A percentile compares a stretch with the other conserved stretches of the same genome.
These are phyloP conservation scores for Pseudogymnoascus sp. DNA, from an alignment of 2,329 filamentous ascomycete genomes.

Conservation along the genomic window DNA sequence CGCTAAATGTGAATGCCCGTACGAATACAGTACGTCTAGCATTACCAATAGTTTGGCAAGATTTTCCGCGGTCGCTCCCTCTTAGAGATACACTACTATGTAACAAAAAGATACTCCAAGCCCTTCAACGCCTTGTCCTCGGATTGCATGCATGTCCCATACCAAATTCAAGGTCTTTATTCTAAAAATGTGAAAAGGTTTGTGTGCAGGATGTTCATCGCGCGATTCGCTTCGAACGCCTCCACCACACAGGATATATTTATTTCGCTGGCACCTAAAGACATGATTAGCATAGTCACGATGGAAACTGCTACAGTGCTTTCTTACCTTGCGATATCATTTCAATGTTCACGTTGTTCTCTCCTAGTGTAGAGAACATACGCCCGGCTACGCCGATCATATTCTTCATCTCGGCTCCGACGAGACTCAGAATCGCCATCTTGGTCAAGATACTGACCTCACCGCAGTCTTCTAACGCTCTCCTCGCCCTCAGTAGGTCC, in stretches of 20 bases:
- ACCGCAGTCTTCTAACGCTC: constrained; percentile 70
- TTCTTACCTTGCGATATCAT: constrained; percentile 94
- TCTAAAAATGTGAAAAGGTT: constrained; percentile 95
- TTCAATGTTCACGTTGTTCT: constrained; percentile 93
- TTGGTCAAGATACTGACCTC: constrained; percentile 82
- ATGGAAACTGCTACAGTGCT: not conserved
- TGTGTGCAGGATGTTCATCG: constrained; percentile 93
- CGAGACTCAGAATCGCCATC: constrained; percentile 93
- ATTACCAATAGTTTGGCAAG: not conserved
- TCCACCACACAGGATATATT: constrained; percentile 98
- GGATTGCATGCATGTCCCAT: not conserved
- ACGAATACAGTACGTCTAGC: constrained; percentile 7
- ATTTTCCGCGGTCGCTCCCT: not conserved
- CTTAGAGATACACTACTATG: constrained; percentile 7
- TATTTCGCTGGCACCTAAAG: constrained; percentile 85
- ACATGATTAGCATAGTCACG: constrained; percentile 9
- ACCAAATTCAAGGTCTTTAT: constrained; percentile 15
- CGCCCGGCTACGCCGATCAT: constrained; percentile 88
- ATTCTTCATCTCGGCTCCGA: constrained; percentile 94
- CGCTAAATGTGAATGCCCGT: constrained; percentile 5
- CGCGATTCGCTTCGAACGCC: constrained; percentile 79
- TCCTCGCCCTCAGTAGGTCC: constrained; percentile 58
- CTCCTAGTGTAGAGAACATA: constrained; percentile 91
- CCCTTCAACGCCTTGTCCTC: constrained; percentile 4
- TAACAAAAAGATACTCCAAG: not conserved